Percentiles rank a stretch among this genome's conserved stretches.
Conservation (phyloP, 768 basidiomycete species). For the Pisolithus tinctorius region DNA sequence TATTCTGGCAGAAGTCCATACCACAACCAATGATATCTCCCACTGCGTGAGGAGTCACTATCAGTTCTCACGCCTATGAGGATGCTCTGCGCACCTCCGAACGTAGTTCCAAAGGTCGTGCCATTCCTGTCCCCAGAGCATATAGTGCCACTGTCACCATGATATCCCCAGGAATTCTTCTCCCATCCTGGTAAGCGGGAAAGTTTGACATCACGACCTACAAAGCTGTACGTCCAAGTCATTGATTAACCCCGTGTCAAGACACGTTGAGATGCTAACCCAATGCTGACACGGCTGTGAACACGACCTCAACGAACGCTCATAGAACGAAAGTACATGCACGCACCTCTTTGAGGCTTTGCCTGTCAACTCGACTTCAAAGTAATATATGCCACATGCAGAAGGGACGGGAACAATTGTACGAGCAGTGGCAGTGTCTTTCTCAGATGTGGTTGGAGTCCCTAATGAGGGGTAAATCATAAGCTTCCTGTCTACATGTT, state of each 20-base stretch:
- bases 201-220: slow-evolving; percentile 55
- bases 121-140: slow-evolving; percentile 73
- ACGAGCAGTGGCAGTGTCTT: slow-evolving; percentile 80
- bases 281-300: slow-evolving; percentile 70
- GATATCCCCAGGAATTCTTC: slow-evolving; percentile 82
- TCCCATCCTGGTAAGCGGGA: slow-evolving; percentile 85
- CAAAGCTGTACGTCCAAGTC: slow-evolving; percentile 44
- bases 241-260: slow-evolving; percentile 2
- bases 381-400: slow-evolving; percentile 91
- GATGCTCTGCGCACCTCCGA: slow-evolving; percentile 54
- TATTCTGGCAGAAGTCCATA: slow-evolving; percentile 76
- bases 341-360: slow-evolving; percentile 75
- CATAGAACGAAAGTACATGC: neutral
- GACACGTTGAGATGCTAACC: slow-evolving; percentile 39
- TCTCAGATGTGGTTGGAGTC: slow-evolving; percentile 52
- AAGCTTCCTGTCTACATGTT: neutral
- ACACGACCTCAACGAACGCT: slow-evolving; percentile 11
- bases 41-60: slow-evolving; percentile 35
- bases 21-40: slow-evolving; percentile 91
- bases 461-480: slow-evolving; percentile 28
- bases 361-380: slow-evolving; percentile 79
- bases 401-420: slow-evolving; percentile 74
- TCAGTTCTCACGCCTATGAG: neutral
- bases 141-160: slow-evolving; percentile 81
- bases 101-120: slow-evolving; percentile 68